Base-by-base conservation (phyloP, 2,329 filamentous ascomycete species). In the Dendryphion nanum region DNA sequence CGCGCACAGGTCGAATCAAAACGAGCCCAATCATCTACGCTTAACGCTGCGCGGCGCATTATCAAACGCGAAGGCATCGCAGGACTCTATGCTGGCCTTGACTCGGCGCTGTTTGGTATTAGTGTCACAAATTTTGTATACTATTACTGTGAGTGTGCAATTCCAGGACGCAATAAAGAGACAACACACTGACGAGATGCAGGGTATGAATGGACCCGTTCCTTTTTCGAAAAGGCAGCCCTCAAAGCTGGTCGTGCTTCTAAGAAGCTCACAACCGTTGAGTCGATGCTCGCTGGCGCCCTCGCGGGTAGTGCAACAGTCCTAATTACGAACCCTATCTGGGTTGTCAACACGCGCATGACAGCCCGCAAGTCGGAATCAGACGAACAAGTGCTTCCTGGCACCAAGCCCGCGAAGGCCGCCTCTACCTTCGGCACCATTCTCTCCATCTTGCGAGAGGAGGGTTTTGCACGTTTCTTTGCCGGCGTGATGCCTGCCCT, bases 111-210 rank as follows among this genome's bases (percentile, higher is more conserved):
- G 31, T 96, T 98, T 68, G 93, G 93, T 66, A 97, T 98, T 74
- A 93, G 86, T 68, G 84, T 98, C 54, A 98, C 93, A 57, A 98
- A 98, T 75, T 98, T 98, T 65, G 91, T 98, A 33, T 98, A 98
- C 77, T 98, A 98, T 74, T 98, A 97, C 77, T 98, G 88, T 76
- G 51, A 21, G 62, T 44, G 17, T 33, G 10, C 18, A 31, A 6
- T n/a, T 20, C 20, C 17, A 30, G 5, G 15, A 6, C 35, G 12
- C 31, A 19, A 15, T 6, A 26, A 16, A 19, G 14, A n/a, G n/a
- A n/a, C n/a, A n/a, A 35, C 16, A 37, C 29, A 40, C 37, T 43
- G 35, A 31, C 6, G n/a, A 18, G 13, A 4, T 18, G 18, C 31
- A 77, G 74, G 81, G 91, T 98, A 97, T 70, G 93, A 98, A 73